Base-by-base conservation (phyloP, 768 basidiomycete species). In the Amanita inopinata region DNA sequence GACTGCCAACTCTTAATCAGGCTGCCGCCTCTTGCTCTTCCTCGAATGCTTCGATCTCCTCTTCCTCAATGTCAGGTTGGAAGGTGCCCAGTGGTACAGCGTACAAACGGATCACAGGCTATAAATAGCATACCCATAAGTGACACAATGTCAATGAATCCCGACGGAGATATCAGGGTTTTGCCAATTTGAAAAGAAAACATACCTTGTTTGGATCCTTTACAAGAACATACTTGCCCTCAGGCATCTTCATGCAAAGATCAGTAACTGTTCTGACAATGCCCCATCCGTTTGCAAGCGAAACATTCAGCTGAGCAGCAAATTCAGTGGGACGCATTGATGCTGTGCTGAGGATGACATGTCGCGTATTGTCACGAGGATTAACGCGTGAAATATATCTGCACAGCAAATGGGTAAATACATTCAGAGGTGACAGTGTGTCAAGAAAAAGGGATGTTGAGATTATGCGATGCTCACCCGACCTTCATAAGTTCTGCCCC, bases 401-500 rank as follows among this genome's bases (percentile, higher is more conserved):
- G 56, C 44, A 47, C 45, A 51, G 44, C 42, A 35, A 34, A 46
- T 11, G 45, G 31, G 40, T 55, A 50, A 45, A 25, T 2, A 43
- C 28, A 17, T 24, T 18, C 30, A 45, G 24, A 32, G 28, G 15
- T 28, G 17, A 31, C 17, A 49, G 41, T 31, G 17, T 15, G 38
- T 14, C 34, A 15, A 19, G 19, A 27, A 17, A 38, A 43, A n/a
- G 43, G 46, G 46, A 27, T 40, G 27, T 43, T 46, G 33, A 47
- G 20, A 42, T 37, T 39, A 43, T 27, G 38, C n/a, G 35, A 48
- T 15, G 32, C 39, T 19, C 31, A 94, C 90, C 93, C 94, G 57
- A 98, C 90, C 68, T 98, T 99, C 81, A 98, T 84, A 47, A 82
- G 65, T 38, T 98, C 96, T 15, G 92, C 94, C 33, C 96, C 96